These are phyloP conservation scores for Domatiomyces globalis DNA, from an alignment of 2,329 filamentous ascomycete species.

Conservation along the genomic window DNA sequence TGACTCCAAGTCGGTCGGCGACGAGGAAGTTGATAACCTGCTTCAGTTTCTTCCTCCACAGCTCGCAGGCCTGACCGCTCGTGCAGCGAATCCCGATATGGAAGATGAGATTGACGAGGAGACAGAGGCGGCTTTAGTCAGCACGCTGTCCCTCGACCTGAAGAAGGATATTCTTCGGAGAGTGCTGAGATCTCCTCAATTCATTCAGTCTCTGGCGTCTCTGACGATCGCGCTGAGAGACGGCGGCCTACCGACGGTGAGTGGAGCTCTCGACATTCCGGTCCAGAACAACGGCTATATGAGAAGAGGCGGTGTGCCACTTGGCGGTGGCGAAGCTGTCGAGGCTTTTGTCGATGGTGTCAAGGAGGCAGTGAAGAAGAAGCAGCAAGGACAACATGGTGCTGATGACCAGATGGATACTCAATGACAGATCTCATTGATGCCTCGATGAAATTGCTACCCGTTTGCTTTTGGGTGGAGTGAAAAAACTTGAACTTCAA, in stretches of 20 bases:
- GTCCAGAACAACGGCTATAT: slow-evolving; percentile 77
- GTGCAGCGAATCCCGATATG: slow-evolving; percentile 49
- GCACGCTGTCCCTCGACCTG: slow-evolving; percentile 48
- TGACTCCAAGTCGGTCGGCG: slow-evolving; percentile 44
- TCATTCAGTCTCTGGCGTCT: slow-evolving; percentile 71
- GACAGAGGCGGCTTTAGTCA: slow-evolving; percentile 46
- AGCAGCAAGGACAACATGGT: slow-evolving; percentile 12
- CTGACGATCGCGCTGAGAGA: slow-evolving; percentile 79
- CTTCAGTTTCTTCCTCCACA: slow-evolving; percentile 65
- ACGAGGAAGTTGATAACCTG: slow-evolving; percentile 53
- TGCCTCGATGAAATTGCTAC: neutral
- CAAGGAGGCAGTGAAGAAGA: slow-evolving; percentile 53
- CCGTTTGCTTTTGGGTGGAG: neutral
- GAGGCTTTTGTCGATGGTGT: slow-evolving; percentile 85
- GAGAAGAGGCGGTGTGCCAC: slow-evolving; percentile 60
- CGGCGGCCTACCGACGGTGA: slow-evolving; percentile 77
- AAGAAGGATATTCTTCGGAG: slow-evolving; percentile 70
- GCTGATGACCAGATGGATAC: slow-evolving; percentile 31
- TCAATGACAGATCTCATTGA: slow-evolving; percentile 15
- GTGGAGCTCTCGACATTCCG: slow-evolving; percentile 67
- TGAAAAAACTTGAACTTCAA: neutral
- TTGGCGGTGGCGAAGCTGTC: slow-evolving; percentile 78
- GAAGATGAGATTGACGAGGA: slow-evolving; percentile 54
- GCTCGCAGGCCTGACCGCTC: slow-evolving; percentile 56
- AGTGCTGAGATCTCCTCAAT: slow-evolving; percentile 79